phyloP scores from a whole-genome alignment of 1,284 basidiomycete genomes.

The Pholiota adiposa region DNA sequence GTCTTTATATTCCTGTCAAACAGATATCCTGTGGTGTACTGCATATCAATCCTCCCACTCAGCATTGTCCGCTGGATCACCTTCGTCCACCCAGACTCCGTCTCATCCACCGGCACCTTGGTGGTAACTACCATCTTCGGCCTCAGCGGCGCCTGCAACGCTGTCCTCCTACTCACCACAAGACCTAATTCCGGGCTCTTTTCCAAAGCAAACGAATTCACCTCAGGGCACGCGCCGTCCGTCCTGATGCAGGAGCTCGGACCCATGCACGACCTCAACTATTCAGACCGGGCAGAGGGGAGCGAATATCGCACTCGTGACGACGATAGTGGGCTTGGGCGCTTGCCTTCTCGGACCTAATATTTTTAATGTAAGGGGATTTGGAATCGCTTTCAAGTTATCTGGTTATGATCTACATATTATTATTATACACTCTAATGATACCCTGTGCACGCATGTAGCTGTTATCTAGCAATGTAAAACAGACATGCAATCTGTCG shows the following conservation, averaged over 20 bases:
- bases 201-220: slow-evolving; percentile 1
- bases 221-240: slow-evolving; percentile 14
- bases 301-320: neutral
- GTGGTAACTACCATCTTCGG: slow-evolving; percentile 34
- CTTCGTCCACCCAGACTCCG: slow-evolving; percentile 28
- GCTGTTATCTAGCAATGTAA: neutral
- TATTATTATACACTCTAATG: neutral
- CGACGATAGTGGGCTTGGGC: slow-evolving; percentile 12
- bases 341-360: slow-evolving; percentile 16
- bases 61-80: slow-evolving; percentile 36
- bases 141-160: slow-evolving; percentile 40
- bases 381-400: neutral
- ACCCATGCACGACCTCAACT: neutral
- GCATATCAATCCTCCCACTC: slow-evolving; percentile 31
- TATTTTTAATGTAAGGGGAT: neutral
- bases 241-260: neutral
- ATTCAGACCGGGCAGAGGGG: neutral
- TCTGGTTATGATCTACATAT: neutral
- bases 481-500: neutral
- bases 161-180: slow-evolving; percentile 35
- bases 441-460: neutral
- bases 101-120: slow-evolving; percentile 37
- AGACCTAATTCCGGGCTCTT: slow-evolving; percentile 21
- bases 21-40: slow-evolving; percentile 36
- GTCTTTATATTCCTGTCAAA: neutral